Evolutionary conservation across 2,329 filamentous ascomycete genomes (phyloP), one percentile per base, ranked within the genome.

Genomic region (Ophiocordyceps camponoti-floridani): DNA sequence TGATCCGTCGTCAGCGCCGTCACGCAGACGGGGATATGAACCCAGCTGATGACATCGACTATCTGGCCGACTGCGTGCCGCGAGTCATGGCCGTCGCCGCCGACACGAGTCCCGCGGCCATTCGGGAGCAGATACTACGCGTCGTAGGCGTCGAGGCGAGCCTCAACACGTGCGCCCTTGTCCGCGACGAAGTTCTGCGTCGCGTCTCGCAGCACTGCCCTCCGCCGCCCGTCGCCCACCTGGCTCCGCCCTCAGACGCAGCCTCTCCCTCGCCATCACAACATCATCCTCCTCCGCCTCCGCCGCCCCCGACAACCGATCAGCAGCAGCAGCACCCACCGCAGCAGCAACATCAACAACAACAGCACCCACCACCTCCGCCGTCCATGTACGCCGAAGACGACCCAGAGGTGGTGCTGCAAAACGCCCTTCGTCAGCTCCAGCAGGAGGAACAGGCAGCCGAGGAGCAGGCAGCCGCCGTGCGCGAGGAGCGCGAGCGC

Each of bases 391-490:
- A 67, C 52, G 63, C 63, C 44, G 64, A 69, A 10, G 72, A 77
- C 16, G 73, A 77, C 49, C 67, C 74, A 2, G 74, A 77, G 43
- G 62, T 73, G 5, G 72, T 73, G 14, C 60, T 78, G 3, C 73
- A 76, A 52, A 75, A 76, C 49, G 74, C 74, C 2, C 61, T 78
- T 42, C 68, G 70, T 38, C 70, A 72, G 49, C 63, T 77, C 43
- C 73, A 77, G 51, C 68, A 75, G 51, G 72, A 77, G 48, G 72
- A 77, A 47, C 70, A 72, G 19, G 71, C 71, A 5, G 73, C 71
- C 3, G 73, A 75, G 48, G 72, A 70, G n/a, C 68, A 69, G 42
- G 72, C 72, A 1, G 72, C 70, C 0, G 70, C 64, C 4, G 70
- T 66, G 1, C 64, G 72, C 12, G 72, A 72, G 51, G 70, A 71